Evolutionary conservation across 78 protist genomes (phyloP).

Genomic region (Cavenderia fasciculata): DNA sequence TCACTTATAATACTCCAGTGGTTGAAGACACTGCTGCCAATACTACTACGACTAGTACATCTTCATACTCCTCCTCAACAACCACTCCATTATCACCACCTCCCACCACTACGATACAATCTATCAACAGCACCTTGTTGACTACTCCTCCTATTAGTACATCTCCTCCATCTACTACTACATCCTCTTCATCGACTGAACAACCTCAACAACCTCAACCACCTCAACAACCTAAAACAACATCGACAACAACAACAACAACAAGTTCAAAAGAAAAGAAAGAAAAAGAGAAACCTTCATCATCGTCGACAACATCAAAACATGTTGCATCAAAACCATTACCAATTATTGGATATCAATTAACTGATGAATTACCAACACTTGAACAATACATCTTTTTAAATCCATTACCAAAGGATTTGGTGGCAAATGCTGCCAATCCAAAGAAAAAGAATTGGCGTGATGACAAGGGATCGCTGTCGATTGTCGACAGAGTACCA

Average conservation of each 20-base stretch:
- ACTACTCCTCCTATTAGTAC: too few species aligned
- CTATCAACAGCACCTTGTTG: too few species aligned
- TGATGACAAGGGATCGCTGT: conserved; percentile 53
- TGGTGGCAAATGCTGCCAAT: not conserved
- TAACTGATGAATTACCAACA: conserved; percentile 26
- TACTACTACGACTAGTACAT: too few species aligned
- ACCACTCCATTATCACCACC: too few species aligned
- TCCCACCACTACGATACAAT: too few species aligned
- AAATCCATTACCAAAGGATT: not conserved
- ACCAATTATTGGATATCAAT: too few species aligned
- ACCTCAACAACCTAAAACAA: not conserved
- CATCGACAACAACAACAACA: not conserved
- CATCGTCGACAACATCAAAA: not conserved
- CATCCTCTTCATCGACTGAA: not conserved
- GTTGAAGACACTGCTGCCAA: too few species aligned
- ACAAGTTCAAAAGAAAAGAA: not conserved
- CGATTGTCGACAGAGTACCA: conserved; percentile 48
- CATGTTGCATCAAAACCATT: not conserved
- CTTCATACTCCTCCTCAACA: too few species aligned
- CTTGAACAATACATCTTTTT: not conserved
- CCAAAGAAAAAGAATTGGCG: conserved; percentile 30
- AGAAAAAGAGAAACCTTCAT: not conserved
- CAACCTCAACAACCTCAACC: not conserved
- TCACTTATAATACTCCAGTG: too few species aligned
- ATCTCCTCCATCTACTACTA: not conserved